Evolutionary conservation across 441 rosid genomes (phyloP), one percentile per base, ranked within the genome.

Genomic region (Arabidopsis lyrata): DNA sequence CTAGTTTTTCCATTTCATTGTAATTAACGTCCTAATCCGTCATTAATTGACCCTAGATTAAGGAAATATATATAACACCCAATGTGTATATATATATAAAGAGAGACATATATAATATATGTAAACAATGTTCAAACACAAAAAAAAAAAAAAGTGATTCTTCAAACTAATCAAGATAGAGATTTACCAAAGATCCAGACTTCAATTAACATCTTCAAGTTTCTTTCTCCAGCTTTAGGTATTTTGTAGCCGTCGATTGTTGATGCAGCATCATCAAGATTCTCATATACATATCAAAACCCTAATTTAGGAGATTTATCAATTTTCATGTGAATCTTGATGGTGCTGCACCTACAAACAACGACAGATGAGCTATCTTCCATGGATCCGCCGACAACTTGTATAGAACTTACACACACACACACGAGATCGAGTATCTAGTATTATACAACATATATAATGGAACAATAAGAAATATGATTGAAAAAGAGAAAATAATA

Each of bases 181-280:
- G 13, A 59, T 4, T 54, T 75, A 75, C 73, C 63, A 31, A 49
- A 61, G 68, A 67, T 67, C 48, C 5, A 68, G 32, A 67, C 35
- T 48, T 18, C 24, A 20, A 12, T 14, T 7, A 60, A 38, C 48
- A 18, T 39, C n/a, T 53, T 62, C 15, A 5, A 27, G 42, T 13
- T 66, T 59, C 47, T 67, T 36, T 34, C n/a, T 27, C 11, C 3
- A 24, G 24, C 9, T 56, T 63, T 68, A 55, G 59, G 65, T 63
- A 48, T 63, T 39, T 20, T 39, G 76, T 77, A 91, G 93, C 74
- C 92, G 83, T 84, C 49, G 54, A 77, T 86, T 74, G 90, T 94
- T 58, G 98, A 90, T 89, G 97, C 98, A 93, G 98, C 98, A 93
- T 93, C 98, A 93, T 93, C 98, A 93, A 93, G 98, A 93, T 93